These are phyloP conservation scores for Cryptosporidium sp. DNA, from an alignment of 169 alveolate genomes.

Conservation along the genomic window DNA sequence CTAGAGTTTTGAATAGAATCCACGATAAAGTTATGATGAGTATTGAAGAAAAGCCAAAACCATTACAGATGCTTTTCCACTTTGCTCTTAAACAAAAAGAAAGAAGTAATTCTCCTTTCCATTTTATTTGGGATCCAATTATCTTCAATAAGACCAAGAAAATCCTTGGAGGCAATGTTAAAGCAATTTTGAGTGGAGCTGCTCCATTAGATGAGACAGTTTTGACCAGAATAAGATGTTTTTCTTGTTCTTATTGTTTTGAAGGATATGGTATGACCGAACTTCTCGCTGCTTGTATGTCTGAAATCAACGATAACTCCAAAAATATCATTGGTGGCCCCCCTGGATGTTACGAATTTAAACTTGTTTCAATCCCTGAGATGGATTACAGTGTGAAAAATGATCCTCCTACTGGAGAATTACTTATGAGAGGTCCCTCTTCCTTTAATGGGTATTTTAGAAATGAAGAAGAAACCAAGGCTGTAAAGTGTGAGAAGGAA, in stretches of 20 bases:
- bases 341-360: conserved; percentile 83
- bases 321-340: conserved; percentile 91
- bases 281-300: conserved; percentile 87
- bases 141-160: conserved; percentile 85
- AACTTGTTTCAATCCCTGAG: conserved; percentile 92
- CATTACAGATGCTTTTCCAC: conserved; percentile 83
- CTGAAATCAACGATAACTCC: conserved; percentile 83
- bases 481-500: conserved; percentile 86
- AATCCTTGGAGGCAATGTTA: conserved; percentile 91
- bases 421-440: conserved; percentile 89
- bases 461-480: conserved; percentile 89
- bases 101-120: conserved; percentile 29
- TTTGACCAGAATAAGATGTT: conserved; percentile 85
- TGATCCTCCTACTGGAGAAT: conserved; percentile 93
- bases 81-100: conserved; percentile 80
- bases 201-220: conserved; percentile 90
- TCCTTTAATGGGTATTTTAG: conserved; percentile 92
- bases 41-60: conserved; percentile 80
- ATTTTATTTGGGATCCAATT: conserved; percentile 78
- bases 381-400: conserved; percentile 88
- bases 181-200: conserved; percentile 89
- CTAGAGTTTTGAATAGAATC: conserved; percentile 92
- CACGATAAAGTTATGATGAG: conserved; percentile 88
- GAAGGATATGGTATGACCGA: conserved; percentile 97
- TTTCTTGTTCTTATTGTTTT: conserved; percentile 85